phyloP scores from a whole-genome alignment of 345 rosid genomes.

The Excoecaria cochinchinensis region DNA sequence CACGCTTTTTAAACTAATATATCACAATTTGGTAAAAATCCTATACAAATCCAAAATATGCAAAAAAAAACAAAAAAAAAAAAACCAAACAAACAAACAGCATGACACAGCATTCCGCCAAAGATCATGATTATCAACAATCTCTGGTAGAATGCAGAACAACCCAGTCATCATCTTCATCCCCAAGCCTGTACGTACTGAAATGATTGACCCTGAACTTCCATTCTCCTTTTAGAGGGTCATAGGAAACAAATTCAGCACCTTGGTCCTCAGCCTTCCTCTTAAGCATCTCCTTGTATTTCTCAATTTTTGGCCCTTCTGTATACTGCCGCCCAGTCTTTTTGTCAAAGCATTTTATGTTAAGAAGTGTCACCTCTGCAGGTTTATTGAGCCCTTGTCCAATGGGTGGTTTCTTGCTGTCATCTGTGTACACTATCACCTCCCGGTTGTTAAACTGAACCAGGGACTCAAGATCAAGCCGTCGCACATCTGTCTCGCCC shows the following conservation, averaged over 20 bases:
- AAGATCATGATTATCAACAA: slow-evolving; percentile 24
- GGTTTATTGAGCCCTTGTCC: slow-evolving; percentile 96
- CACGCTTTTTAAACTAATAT: slow-evolving; percentile 8
- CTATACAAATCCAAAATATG: slow-evolving; percentile 7
- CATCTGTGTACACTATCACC: slow-evolving; percentile 96
- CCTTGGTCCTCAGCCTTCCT: slow-evolving; percentile 89
- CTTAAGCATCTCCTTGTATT: slow-evolving; percentile 80
- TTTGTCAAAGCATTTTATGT: slow-evolving; percentile 83
- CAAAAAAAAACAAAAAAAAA: background rate
- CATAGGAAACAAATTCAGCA: slow-evolving; percentile 79
- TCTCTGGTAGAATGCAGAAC: slow-evolving; percentile 10
- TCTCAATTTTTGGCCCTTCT: slow-evolving; percentile 68
- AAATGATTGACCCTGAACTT: slow-evolving; percentile 83
- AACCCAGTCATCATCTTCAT: slow-evolving; percentile 31
- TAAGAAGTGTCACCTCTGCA: slow-evolving; percentile 90
- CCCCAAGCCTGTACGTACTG: slow-evolving; percentile 60
- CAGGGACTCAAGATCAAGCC: slow-evolving; percentile 73
- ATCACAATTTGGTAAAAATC: slow-evolving; percentile 3
- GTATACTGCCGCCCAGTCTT: slow-evolving; percentile 64
- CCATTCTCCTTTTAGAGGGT: slow-evolving; percentile 83
- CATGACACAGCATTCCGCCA: background rate
- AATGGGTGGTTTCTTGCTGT: slow-evolving; percentile 79
- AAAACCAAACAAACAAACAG: background rate
- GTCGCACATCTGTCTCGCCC: slow-evolving; percentile 83
- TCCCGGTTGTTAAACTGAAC: slow-evolving; percentile 85